Percentiles rank a stretch among this genome's conserved stretches.
phyloP scores from a whole-genome alignment of 192 early-diverging fungal genomes.

The Podila epicladia region DNA sequence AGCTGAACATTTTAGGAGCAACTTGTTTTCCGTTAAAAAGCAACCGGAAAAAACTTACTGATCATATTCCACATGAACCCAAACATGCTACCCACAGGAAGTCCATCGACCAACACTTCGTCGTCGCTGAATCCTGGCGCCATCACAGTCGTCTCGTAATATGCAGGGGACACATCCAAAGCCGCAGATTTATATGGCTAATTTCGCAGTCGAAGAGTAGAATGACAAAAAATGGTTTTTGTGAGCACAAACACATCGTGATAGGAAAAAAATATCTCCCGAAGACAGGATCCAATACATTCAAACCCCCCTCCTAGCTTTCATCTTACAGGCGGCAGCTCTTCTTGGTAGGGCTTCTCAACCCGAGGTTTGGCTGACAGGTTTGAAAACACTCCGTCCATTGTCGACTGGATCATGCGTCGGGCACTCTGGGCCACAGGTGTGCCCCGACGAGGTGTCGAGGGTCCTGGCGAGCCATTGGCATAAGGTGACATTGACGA shows the following conservation, averaged over 20 bases:
- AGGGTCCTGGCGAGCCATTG: conserved; percentile 25
- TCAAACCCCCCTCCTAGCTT: too few species aligned
- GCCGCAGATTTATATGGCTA: conserved; percentile 49
- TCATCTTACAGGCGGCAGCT: conserved; percentile 37
- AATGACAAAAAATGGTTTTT: neutral
- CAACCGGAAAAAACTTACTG: conserved; percentile 45
- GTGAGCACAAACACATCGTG: neutral
- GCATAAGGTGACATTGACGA: neutral
- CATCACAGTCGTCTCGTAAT: conserved; percentile 48
- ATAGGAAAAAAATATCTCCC: neutral
- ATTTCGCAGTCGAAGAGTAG: neutral
- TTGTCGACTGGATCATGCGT: conserved; percentile 30
- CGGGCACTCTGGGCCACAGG: conserved; percentile 6
- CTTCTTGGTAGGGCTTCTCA: conserved; percentile 40
- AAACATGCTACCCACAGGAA: conserved; percentile 86
- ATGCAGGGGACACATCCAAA: conserved; percentile 41
- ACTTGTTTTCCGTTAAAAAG: neutral
- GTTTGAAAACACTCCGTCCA: conserved; percentile 45
- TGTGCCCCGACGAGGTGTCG: conserved; percentile 25
- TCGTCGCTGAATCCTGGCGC: conserved; percentile 79
- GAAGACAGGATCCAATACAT: too few species aligned
- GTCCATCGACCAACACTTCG: conserved; percentile 88
- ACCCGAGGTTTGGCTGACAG: conserved; percentile 39
- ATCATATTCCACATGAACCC: conserved; percentile 85
- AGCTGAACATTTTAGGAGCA: too few species aligned